Evolutionary conservation across 352 stramenopile species (phyloP), one percentile per base, ranked within the genome.

Genomic region (Thalassiosira mediterranea): DNA sequence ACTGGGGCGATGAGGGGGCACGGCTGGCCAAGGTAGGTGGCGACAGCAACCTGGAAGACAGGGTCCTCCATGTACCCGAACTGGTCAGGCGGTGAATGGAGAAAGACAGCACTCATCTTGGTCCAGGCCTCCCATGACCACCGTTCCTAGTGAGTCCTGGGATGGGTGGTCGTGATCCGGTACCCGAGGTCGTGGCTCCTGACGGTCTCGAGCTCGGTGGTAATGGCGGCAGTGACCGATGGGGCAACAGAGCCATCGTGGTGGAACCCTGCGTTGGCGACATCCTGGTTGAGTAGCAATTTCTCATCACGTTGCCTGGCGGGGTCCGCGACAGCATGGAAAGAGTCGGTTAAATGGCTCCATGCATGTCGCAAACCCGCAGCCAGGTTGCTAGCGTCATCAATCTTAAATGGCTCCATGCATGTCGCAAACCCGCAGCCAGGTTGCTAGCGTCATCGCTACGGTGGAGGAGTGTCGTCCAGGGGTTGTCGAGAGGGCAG

Each of bases 391-490:
- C n/a, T n/a, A n/a, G n/a, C n/a, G n/a, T 32, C 21, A 4, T n/a
- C 10, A n/a, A 58, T 21, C n/a, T 52, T 56, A 66, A 54, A 62
- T 62, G 53, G 26, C 32, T 42, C 53, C 53, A 62, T 23, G 53
- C 13, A n/a, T 62, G 15, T 17, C 17, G 8, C 4, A 54, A 25
- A 10, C 34, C 57, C n/a, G 5, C 28, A 11, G 57, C 57, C 7
- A 28, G 8, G 44, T 53, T 46, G 28, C 21, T n/a, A 59, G 11
- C 13, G 10, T 32, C 21, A 4, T n/a, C 10, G 5, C 51, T 59
- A 13, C 4, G 8, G 21, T 59, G 4, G 8, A 59, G 8, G 4
- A 46, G 28, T 4, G 13, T 32, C 10, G 5, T 17, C 51, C 51
- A 59, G 4, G 51, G 13, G 8, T 13, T 21, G 13, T 42, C 17